Conservation (phyloP, 768 basidiomycete species). For the Kwoniella bestiolae region DNA sequence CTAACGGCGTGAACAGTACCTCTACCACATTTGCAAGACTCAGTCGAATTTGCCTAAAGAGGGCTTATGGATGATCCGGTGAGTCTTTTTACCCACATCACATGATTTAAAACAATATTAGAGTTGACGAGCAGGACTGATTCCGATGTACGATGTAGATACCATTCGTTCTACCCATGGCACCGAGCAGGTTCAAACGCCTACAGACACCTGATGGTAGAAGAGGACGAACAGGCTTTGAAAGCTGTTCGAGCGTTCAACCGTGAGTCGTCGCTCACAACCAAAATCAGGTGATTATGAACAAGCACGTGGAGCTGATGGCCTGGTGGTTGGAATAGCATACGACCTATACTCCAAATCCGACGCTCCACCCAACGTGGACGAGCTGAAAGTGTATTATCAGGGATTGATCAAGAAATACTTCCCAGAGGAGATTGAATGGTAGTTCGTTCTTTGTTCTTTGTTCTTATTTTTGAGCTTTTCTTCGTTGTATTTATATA, state of each 20-base stretch:
- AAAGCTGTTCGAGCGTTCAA: conserved; percentile 82
- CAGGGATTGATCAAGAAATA: conserved; percentile 78
- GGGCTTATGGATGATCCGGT: conserved; percentile 40
- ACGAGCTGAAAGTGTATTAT: conserved; percentile 78
- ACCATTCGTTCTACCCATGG: conserved; percentile 96
- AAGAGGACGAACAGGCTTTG: conserved; percentile 60
- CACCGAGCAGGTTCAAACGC: conserved; percentile 76
- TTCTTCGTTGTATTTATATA: too few species aligned
- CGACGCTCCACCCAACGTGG: conserved; percentile 69
- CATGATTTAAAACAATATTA: too few species aligned
- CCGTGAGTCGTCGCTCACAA: conserved; percentile 50
- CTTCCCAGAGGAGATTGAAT: conserved; percentile 80
- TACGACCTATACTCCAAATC: conserved; percentile 93
- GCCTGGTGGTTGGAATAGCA: too few species aligned
- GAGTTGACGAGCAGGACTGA: too few species aligned
- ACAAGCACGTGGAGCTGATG: too few species aligned
- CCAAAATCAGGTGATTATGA: background rate
- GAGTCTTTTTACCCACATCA: too few species aligned
- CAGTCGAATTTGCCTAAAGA: conserved; percentile 63
- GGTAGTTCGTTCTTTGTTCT: too few species aligned
- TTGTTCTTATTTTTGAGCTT: too few species aligned
- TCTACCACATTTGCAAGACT: conserved; percentile 77
- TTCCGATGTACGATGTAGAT: too few species aligned
- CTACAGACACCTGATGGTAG: conserved; percentile 77
- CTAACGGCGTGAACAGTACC: too few species aligned